Evolutionary conservation across 306 rosid genomes (phyloP), one percentile per base, ranked within the genome.

Genomic region (Dalbergia cultrata): DNA sequence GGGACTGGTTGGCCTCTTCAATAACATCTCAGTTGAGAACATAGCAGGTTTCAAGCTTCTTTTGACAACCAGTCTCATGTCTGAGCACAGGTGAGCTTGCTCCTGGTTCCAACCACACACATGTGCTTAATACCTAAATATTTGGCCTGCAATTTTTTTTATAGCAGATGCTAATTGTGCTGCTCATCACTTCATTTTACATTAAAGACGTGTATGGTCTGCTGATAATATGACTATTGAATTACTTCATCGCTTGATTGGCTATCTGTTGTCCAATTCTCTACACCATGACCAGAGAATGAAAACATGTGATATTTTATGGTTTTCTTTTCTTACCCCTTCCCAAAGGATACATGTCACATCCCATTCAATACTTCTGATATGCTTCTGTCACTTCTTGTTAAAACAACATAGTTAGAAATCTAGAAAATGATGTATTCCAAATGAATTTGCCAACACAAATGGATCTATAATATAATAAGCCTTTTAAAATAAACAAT

Each of bases 1-100:
- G 1, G 98, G 99, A 72, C 86, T 93, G 5, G 90, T 90, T 83
- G 99, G 97, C 80, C 74, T 91, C 89, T 88, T 91, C 87, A 95
- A 83, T 71, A 95, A 88, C 69, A 57, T 90, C 68, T 88, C 96
- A 5, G 99, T 91, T 17, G 99, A 95, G 86, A 95, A 95, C 76
- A 88, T 95, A 39, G 85, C 99, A 35, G 99, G 97, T 68, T 86
- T 67, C 86, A 95, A 95, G 85, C 84, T 93, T 56, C 81, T 84
- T 66, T 18, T 90, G 79, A 91, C 90, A 37, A 78, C 79, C 9
- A n/a, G 33, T 67, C 92, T 95, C 82, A 88, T 95, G 95, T 63
- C 91, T 63, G 35, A 91, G 80, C 4, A 75, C 9, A 83, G 85
- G 99, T 93, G 77, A 87, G 89, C 65, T 77, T 81, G 33, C 57